A percentile compares a stretch with the other conserved stretches of the same genome.
Evolutionary conservation across 192 early-diverging fungal species (phyloP).

Genomic region (Backusella parvicylindrica): DNA sequence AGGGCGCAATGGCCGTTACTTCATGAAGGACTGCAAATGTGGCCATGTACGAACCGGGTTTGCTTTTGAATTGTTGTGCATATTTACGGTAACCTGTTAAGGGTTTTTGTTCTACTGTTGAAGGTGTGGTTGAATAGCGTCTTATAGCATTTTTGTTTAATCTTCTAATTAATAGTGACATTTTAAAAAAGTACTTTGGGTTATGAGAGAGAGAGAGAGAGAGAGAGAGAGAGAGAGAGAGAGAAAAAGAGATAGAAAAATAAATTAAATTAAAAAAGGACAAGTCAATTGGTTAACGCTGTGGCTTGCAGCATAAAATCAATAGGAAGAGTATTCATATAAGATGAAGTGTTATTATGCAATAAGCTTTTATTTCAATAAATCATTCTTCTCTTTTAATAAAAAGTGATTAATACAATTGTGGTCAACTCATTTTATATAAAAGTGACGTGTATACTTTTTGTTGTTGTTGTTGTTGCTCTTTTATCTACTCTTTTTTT

Average conservation of each 20-base stretch:
- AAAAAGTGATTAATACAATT: neutral
- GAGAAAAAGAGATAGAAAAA: neutral
- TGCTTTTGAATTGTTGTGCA: conserved; percentile 54
- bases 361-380: too few relatives aligned
- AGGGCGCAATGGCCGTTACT: conserved; percentile 79
- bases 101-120: conserved; percentile 19
- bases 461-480: too few relatives aligned
- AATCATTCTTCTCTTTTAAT: too few relatives aligned
- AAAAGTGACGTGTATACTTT: neutral
- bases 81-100: conserved; percentile 47
- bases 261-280: neutral
- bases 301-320: neutral
- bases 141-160: neutral
- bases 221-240: neutral
- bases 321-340: neutral
- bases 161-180: neutral
- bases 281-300: neutral
- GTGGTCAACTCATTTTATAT: neutral
- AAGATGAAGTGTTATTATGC: neutral
- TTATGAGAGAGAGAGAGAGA: neutral
- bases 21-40: conserved; percentile 86
- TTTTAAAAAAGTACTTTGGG: too few relatives aligned
- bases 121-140: neutral
- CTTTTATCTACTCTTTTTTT: neutral
- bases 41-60: conserved; percentile 64